phyloP scores from a whole-genome alignment of 1,284 basidiomycete species.

The Sanguinoderma infundibulare region DNA sequence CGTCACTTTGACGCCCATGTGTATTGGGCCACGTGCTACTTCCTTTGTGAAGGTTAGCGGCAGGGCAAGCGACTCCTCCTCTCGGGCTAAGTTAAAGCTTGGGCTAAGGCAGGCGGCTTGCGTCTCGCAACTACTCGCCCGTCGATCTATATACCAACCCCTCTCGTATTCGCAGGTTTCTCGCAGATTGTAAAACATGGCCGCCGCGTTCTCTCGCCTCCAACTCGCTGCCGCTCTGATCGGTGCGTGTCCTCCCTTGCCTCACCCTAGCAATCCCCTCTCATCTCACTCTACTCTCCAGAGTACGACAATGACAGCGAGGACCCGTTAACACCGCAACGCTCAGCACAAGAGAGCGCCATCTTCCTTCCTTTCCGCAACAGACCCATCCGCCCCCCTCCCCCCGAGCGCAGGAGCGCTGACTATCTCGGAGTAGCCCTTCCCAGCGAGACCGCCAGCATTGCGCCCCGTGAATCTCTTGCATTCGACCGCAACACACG shows the following conservation, averaged over 20 bases:
- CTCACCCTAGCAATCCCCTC: not conserved
- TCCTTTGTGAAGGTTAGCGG: not conserved
- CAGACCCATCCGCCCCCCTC: conserved; percentile 43
- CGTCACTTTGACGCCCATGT: not conserved
- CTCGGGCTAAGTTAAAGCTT: not conserved
- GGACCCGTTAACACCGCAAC: conserved; percentile 59
- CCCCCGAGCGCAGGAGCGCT: conserved; percentile 48
- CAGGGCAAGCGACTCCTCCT: not conserved
- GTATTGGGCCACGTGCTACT: not conserved
- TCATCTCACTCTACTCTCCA: conserved; percentile 35
- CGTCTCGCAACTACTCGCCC: not conserved
- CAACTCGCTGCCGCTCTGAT: conserved; percentile 81
- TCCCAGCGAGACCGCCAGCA: conserved; percentile 58
- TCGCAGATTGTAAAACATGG: conserved; percentile 7
- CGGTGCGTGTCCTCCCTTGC: conserved; percentile 51
- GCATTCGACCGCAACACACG: conserved; percentile 50
- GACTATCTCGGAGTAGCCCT: conserved; percentile 73
- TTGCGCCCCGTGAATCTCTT: conserved; percentile 51
- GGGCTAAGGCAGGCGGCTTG: too few species aligned
- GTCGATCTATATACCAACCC: not conserved
- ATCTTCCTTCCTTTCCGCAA: conserved; percentile 76
- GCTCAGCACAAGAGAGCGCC: conserved; percentile 79
- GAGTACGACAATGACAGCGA: conserved; percentile 84
- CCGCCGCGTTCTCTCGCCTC: conserved; percentile 69
- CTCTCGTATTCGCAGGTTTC: not conserved